Percentiles rank a stretch among this genome's conserved stretches.
Evolutionary conservation across 768 basidiomycete species (phyloP).

Genomic region (Suillus bovinus): DNA sequence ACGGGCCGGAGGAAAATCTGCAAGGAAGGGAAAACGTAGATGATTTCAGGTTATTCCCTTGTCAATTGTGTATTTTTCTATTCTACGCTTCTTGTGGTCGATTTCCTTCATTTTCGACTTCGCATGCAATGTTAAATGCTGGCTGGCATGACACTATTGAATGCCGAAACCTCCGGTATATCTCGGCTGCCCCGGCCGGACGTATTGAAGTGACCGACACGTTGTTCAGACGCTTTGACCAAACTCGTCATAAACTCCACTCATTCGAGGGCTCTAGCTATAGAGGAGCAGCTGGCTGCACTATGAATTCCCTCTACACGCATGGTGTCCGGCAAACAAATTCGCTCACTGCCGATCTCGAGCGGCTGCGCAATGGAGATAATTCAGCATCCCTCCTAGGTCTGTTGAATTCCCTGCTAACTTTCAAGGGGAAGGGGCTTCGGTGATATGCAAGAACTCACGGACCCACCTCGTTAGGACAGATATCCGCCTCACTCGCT

Average conservation of each 20-base stretch:
- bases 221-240: slow-evolving; percentile 3
- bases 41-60: slow-evolving; percentile 9
- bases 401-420: slow-evolving; percentile 36
- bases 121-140: background rate
- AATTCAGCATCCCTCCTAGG: slow-evolving; percentile 80
- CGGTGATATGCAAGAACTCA: slow-evolving; percentile 5
- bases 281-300: slow-evolving; percentile 16
- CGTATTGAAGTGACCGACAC: slow-evolving; percentile 4
- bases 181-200: slow-evolving; percentile 8
- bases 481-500: slow-evolving; percentile 96
- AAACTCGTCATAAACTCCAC: background rate
- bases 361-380: slow-evolving; percentile 80
- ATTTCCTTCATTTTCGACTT: background rate
- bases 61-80: slow-evolving; percentile 1
- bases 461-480: slow-evolving; percentile 58
- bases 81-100: background rate
- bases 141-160: too few relatives aligned
- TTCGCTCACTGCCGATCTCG: slow-evolving; percentile 84
- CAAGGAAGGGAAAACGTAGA: slow-evolving; percentile 37
- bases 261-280: slow-evolving; percentile 1
- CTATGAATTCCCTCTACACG: slow-evolving; percentile 95
- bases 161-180: background rate
- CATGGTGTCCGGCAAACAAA: slow-evolving; percentile 90
- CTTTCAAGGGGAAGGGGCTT: background rate
- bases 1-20: slow-evolving; percentile 63